These are phyloP conservation scores for Podaxis carcinomalis DNA, from an alignment of 768 basidiomycete species.

Conservation along the genomic window DNA sequence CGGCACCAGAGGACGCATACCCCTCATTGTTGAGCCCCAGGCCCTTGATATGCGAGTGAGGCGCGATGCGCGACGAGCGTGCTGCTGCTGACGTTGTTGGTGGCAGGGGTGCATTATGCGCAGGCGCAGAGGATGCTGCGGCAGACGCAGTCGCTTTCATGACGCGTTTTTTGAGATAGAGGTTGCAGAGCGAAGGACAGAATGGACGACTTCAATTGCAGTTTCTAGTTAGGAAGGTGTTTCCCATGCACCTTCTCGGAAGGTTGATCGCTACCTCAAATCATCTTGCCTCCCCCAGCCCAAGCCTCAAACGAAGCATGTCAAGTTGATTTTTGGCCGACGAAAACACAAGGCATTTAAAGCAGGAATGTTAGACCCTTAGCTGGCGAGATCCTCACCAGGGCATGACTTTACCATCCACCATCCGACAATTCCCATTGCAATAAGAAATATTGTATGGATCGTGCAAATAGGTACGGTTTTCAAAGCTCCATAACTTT, in stretches of 20 bases:
- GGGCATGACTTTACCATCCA: too few species aligned
- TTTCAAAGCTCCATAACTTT: too few species aligned
- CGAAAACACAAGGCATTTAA: too few species aligned
- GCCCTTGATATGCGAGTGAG: conserved; percentile 96
- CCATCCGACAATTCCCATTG: too few species aligned
- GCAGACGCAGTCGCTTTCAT: conserved; percentile 39
- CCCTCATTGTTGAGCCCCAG: conserved; percentile 88
- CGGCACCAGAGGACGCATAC: conserved; percentile 60
- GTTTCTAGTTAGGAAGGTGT: background rate
- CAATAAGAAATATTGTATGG: too few species aligned
- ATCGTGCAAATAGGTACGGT: too few species aligned
- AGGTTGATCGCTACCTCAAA: too few species aligned
- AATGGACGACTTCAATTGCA: background rate
- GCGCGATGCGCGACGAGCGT: conserved; percentile 76
- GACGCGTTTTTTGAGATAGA: background rate
- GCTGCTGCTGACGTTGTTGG: conserved; percentile 57
- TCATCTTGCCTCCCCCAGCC: too few species aligned
- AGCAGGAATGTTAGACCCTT: too few species aligned
- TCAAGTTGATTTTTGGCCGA: too few species aligned
- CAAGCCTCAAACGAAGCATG: too few species aligned
- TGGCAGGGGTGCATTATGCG: conserved; percentile 71
- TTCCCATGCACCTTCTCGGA: background rate
- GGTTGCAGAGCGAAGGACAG: background rate
- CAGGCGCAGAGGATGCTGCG: conserved; percentile 46
- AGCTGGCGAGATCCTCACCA: too few species aligned